A percentile compares a stretch with the other conserved stretches of the same genome.
These are phyloP conservation scores for Pythium utonaiense DNA, from an alignment of 352 stramenopile genomes.

Conservation along the genomic window DNA sequence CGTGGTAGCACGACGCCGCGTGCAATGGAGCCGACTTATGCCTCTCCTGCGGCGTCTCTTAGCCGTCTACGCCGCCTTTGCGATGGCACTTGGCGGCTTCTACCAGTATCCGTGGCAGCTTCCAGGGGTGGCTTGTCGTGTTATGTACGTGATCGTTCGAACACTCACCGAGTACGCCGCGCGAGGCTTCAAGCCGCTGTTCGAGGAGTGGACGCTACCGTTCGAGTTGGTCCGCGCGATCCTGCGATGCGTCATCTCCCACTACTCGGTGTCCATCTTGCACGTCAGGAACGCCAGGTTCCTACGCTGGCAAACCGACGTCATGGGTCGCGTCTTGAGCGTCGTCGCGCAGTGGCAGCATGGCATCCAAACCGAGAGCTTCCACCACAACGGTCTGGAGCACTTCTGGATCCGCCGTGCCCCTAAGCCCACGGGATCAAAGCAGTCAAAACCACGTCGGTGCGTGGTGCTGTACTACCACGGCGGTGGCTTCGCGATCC, in stretches of 20 bases:
- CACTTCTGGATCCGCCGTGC: slow-evolving; percentile 15
- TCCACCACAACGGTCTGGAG: slow-evolving; percentile 17
- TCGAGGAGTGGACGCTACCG: slow-evolving; percentile 18
- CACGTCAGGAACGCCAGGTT: not conserved
- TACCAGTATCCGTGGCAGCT: slow-evolving; percentile 8
- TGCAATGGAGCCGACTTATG: too few relatives aligned
- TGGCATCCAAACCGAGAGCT: not conserved
- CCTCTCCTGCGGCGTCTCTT: not conserved
- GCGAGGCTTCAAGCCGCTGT: slow-evolving; percentile 13
- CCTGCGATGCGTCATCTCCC: not conserved
- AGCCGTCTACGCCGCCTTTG: not conserved
- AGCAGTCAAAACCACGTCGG: not conserved
- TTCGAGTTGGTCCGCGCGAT: slow-evolving; percentile 17
- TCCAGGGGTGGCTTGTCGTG: not conserved
- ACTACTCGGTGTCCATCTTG: not conserved
- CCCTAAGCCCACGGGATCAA: too few relatives aligned
- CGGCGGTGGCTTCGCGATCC: slow-evolving; percentile 9
- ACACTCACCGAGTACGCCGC: slow-evolving; percentile 9
- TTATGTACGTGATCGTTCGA: not conserved
- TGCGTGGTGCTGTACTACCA: slow-evolving; percentile 20
- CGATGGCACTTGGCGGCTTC: not conserved
- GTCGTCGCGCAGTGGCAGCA: not conserved
- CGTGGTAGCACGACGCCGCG: not conserved
- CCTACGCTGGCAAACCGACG: slow-evolving; percentile 10
- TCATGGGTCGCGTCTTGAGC: not conserved